Evolutionary conservation across 805 yeast species (phyloP).

Genomic region (Komagataella phaffii): DNA sequence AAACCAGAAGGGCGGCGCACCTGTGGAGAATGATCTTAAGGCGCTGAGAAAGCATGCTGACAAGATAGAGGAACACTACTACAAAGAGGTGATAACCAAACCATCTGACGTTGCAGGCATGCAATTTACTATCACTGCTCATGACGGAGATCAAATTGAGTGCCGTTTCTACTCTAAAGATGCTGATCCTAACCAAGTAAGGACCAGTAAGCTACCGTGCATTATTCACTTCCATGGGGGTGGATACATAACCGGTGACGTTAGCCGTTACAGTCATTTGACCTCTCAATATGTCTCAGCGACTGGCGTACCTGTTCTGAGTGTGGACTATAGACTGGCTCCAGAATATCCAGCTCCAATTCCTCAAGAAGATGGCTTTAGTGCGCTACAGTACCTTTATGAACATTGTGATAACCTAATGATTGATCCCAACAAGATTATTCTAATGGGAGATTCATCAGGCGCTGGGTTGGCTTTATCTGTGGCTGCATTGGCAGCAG

Average conservation of each 20-base stretch:
- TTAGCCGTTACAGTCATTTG: not conserved
- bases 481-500: not conserved
- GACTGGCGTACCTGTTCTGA: not conserved
- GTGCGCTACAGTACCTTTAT: not conserved
- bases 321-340: conserved; percentile 1
- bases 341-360: not conserved
- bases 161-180: not conserved
- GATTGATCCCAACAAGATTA: not conserved
- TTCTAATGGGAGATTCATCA: not conserved
- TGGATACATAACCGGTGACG: not conserved
- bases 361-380: not conserved
- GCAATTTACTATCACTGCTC: not conserved
- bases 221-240: not conserved
- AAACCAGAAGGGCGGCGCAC: not conserved
- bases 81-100: not conserved
- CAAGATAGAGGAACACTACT: not conserved
- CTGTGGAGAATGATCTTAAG: not conserved
- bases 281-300: not conserved
- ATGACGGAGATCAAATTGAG: not conserved
- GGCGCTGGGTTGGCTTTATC: not conserved
- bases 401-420: not conserved
- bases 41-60: not conserved
- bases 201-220: not conserved
- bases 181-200: not conserved
- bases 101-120: not conserved